phyloP scores from a whole-genome alignment of 352 stramenopile genomes.

The Thalassiosira exigua region DNA sequence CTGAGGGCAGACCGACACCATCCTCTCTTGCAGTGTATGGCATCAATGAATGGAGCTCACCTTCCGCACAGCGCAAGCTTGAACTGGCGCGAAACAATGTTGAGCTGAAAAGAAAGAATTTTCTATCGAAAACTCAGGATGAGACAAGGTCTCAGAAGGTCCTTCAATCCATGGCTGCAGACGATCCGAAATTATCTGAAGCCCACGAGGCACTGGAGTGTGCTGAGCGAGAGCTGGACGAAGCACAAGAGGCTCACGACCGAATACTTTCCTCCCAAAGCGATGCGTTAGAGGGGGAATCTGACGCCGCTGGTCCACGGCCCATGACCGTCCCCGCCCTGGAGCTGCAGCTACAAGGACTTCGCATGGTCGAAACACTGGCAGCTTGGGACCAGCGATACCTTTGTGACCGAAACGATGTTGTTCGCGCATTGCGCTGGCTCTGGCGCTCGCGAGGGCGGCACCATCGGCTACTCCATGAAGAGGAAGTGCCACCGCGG shows the following conservation, averaged over 20 bases:
- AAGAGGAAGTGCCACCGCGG: conserved; percentile 82
- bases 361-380: conserved; percentile 91
- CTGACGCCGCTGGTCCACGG: conserved; percentile 1
- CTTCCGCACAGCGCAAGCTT: conserved; percentile 60
- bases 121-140: conserved; percentile 65
- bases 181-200: conserved; percentile 35
- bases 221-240: conserved; percentile 52
- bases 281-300: neutral
- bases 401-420: conserved; percentile 88
- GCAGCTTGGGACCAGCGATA: conserved; percentile 90
- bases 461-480: conserved; percentile 83
- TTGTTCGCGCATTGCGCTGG: conserved; percentile 93
- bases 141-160: conserved; percentile 36
- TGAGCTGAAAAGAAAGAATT: conserved; percentile 70
- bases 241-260: conserved; percentile 42
- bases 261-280: conserved; percentile 52
- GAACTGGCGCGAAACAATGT: conserved; percentile 66
- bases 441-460: conserved; percentile 90
- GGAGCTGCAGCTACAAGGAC: conserved; percentile 94
- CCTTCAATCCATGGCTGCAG: conserved; percentile 37
- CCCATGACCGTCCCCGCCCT: conserved; percentile 87
- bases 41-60: conserved; percentile 67
- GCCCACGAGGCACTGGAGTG: conserved; percentile 28
- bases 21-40: conserved; percentile 65
- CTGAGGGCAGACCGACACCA: conserved; percentile 35